Conservation (phyloP, 768 basidiomycete genomes). For the Rhodotorula sphaerocarpa region DNA sequence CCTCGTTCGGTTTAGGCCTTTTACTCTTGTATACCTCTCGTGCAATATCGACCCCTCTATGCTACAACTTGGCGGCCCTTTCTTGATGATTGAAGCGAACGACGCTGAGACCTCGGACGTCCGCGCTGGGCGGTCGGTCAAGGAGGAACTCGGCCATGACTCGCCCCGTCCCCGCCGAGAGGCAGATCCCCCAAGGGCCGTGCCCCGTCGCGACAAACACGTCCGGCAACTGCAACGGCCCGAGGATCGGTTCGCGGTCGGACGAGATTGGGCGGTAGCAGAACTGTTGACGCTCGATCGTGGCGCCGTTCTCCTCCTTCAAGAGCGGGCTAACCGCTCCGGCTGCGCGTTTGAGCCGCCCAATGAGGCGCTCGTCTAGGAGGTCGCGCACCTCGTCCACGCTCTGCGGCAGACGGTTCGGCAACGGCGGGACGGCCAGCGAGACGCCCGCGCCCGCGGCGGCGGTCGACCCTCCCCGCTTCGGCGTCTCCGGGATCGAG, state of each 20-base stretch:
- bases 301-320: constrained; percentile 26
- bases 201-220: constrained; percentile 45
- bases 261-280: constrained; percentile 46
- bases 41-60: too few species aligned
- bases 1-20: too few species aligned
- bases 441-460: too few species aligned
- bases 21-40: too few species aligned
- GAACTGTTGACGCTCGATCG: constrained; percentile 35
- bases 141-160: constrained; percentile 23
- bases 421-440: neutral
- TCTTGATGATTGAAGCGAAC: constrained; percentile 2
- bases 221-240: constrained; percentile 35
- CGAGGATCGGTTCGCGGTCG: constrained; percentile 43
- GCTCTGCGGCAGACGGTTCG: constrained; percentile 11
- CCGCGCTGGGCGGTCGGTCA: constrained; percentile 1
- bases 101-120: constrained; percentile 2
- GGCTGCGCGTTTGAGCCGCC: constrained; percentile 16
- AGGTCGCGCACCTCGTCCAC: constrained; percentile 26
- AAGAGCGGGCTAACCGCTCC: constrained; percentile 17
- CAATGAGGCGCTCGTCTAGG: constrained; percentile 9
- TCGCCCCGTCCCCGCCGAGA: constrained; percentile 20
- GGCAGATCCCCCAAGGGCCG: constrained; percentile 45
- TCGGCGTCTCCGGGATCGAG: constrained; percentile 21
- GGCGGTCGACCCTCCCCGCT: too few species aligned
- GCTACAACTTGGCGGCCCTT: too few species aligned